A percentile compares a stretch with the other conserved stretches of the same genome.
phyloP scores from a whole-genome alignment of 2,329 filamentous ascomycete genomes.

The Colletotrichum theobromicola region DNA sequence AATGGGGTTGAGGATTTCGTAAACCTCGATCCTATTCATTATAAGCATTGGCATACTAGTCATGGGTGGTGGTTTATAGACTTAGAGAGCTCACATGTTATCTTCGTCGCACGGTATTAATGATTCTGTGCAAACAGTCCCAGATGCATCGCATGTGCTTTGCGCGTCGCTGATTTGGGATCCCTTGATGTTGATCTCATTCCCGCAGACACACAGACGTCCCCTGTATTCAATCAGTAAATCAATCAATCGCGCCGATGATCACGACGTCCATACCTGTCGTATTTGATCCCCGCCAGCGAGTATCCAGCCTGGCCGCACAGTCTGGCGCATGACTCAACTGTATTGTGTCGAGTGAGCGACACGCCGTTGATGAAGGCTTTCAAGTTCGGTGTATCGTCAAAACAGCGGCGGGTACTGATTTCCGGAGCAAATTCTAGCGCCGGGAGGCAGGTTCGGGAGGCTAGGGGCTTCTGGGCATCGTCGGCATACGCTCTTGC shows the following conservation, averaged over 20 bases:
- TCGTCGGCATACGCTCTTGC: not conserved
- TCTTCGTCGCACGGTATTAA: not conserved
- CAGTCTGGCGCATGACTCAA: not conserved
- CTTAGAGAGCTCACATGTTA: not conserved
- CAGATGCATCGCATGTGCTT: not conserved
- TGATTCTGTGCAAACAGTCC: not conserved
- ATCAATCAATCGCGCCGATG: fast-evolving
- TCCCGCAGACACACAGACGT: not conserved
- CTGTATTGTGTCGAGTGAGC: not conserved
- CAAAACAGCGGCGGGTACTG: not conserved
- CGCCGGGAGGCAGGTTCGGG: not conserved
- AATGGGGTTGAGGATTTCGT: not conserved
- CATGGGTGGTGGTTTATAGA: not conserved
- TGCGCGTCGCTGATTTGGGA: not conserved
- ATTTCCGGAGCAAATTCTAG: not conserved
- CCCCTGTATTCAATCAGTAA: not conserved
- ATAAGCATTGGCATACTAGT: not conserved
- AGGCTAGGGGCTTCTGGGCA: not conserved
- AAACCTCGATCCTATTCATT: not conserved
- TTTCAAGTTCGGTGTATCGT: not conserved
- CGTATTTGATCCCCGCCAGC: not conserved
- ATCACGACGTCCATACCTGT: not conserved
- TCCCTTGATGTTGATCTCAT: not conserved
- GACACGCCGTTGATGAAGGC: not conserved
- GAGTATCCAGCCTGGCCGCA: not conserved